phyloP scores from a whole-genome alignment of 768 basidiomycete genomes.

The Xerocomellus amylosporus region DNA sequence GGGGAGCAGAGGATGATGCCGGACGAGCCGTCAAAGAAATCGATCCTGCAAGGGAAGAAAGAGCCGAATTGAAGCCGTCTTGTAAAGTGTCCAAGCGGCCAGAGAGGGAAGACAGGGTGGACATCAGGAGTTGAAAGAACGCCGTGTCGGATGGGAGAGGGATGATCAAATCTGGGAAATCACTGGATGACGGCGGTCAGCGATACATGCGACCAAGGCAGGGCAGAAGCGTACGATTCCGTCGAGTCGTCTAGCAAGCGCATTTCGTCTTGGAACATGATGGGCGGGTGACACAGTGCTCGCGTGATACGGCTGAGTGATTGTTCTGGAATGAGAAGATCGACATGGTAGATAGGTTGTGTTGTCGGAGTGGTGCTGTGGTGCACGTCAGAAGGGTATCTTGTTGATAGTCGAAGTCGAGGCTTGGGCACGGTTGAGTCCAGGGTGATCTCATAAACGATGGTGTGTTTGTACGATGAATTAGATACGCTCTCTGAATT shows the following conservation, averaged over 20 bases:
- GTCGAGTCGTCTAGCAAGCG: background rate
- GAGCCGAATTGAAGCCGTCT: constrained; percentile 44
- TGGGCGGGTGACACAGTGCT: constrained; percentile 2
- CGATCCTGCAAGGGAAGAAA: constrained; percentile 45
- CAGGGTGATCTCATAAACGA: constrained; percentile 57
- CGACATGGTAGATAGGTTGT: constrained; percentile 8
- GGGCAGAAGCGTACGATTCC: constrained; percentile 8
- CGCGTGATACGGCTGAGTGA: constrained; percentile 5
- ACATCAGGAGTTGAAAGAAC: constrained; percentile 75
- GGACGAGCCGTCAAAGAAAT: constrained; percentile 36
- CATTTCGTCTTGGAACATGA: background rate
- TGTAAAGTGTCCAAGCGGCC: constrained; percentile 51
- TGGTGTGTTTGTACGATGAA: constrained; percentile 18
- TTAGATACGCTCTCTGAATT: background rate
- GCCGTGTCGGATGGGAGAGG: constrained; percentile 76
- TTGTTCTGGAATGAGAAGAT: constrained; percentile 15
- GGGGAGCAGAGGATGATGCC: constrained; percentile 28
- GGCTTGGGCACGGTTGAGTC: constrained; percentile 52
- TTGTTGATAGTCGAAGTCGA: constrained; percentile 52
- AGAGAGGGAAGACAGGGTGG: constrained; percentile 54
- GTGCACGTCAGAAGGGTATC: constrained; percentile 6
- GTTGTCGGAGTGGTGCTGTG: background rate
- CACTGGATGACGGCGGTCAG: constrained; percentile 6
- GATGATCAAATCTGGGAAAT: constrained; percentile 58
- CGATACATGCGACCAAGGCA: background rate